phyloP scores from a whole-genome alignment of 352 stramenopile species.

The Globisporangium cylindrosporum region DNA sequence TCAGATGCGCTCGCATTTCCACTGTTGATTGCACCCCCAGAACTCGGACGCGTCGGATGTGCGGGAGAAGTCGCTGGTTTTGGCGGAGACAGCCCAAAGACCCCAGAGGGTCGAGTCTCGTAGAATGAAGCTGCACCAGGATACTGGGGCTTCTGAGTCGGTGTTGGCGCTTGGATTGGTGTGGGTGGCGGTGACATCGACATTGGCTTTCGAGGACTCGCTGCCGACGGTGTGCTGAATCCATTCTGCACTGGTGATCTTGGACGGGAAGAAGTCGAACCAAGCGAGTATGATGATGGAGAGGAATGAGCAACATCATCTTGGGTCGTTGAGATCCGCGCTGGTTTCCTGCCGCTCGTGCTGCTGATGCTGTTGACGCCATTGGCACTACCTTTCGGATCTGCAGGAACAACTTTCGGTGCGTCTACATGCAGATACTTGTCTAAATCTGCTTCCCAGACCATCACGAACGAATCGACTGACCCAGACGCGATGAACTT shows the following conservation, averaged over 20 bases:
- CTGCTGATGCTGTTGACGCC: constrained; percentile 2
- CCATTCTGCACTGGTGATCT: constrained; percentile 3
- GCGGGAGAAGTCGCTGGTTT: neutral
- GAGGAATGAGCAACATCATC: neutral
- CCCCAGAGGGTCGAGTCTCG: constrained; percentile 22
- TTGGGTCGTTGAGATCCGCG: constrained; percentile 8
- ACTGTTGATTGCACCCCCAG: neutral
- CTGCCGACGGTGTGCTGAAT: neutral
- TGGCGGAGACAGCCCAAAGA: neutral
- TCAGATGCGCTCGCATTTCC: neutral
- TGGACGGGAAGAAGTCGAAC: neutral
- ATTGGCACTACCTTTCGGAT: neutral
- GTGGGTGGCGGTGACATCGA: constrained; percentile 32
- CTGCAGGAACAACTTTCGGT: constrained; percentile 19
- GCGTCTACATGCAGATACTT: constrained; percentile 62
- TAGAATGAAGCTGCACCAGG: constrained; percentile 36
- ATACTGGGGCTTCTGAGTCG: constrained; percentile 37
- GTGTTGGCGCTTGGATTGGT: constrained; percentile 32
- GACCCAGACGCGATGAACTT: constrained; percentile 65
- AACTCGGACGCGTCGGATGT: neutral
- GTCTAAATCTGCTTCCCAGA: constrained; percentile 83
- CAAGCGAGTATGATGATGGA: neutral
- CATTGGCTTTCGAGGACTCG: neutral
- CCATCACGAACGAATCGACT: constrained; percentile 80
- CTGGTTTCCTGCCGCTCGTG: neutral